Evolutionary conservation across 169 alveolate species (phyloP), one percentile per base, ranked within the genome.

Genomic region (Eimeria sp.): DNA sequence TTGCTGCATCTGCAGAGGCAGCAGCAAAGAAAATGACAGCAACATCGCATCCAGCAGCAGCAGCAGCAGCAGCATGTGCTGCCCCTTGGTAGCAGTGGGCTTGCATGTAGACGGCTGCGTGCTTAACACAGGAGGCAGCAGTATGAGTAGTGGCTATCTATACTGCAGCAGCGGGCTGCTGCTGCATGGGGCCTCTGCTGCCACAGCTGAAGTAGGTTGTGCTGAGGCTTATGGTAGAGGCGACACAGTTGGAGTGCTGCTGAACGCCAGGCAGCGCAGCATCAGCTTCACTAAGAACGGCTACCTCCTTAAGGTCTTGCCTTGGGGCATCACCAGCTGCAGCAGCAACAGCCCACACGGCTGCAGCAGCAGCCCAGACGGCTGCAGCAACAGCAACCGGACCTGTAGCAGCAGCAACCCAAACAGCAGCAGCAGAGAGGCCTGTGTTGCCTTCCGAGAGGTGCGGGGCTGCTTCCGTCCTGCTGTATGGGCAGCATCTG

Each of bases 281-380:
- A 88, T 91, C 9, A 80, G 85, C 91, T 85, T 97, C 68, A 95
- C 97, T 49, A 97, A 95, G 89, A 97, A 97, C 87, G 98, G 98
- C 82, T 54, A 13, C 27, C 52, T 90, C 10, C 43, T 95, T 62
- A 6, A 30, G 4, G 96, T 91, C 27, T 46, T 27, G 37, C 80
- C 85, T 14, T 88, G 85, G 68, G 13, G 71, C 54, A n/a, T 33
- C 43, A 43, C 62, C 93, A 43, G 60, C 64, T 23, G 83, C 74
- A 46, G 71, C 95, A 40, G 78, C 52, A 30, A 78, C 46, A 58
- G 37, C 40, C 27, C 10, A 20, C 0, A 20, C 66, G 11, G 23
- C 78, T 62, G 62, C 78, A 40, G 78, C 52, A 30, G 80, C 46
- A 58, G 37, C 40, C 27, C 10, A 20, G 2, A 20, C 66, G 10